Base-by-base conservation (phyloP, 2,329 filamentous ascomycete species). In the Neopestalotiopsis clavispora region DNA sequence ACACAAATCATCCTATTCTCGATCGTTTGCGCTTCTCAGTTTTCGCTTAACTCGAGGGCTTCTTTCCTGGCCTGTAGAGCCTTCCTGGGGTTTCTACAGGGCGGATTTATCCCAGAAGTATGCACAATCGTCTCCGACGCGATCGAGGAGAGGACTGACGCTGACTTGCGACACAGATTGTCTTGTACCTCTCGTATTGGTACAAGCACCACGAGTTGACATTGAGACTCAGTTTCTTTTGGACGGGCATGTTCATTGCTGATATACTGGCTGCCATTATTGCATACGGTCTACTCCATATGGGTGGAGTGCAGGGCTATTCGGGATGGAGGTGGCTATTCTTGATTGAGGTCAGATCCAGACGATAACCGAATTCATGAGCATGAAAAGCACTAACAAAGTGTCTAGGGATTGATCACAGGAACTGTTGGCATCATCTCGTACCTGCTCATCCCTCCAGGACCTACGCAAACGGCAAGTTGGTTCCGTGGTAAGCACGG, bases 381-480 rank as follows among this genome's bases (percentile, higher is more conserved):
- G 38, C 13, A 61, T 1, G 6, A 14, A 17, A n/a, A 30, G 17
- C 13, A 65, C 52, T 17, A 13, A 58, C 23, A 9, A 32, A 28
- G 17, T 52, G 4, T 6, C 1, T 67, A 77, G 75, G 75, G 75
- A 2, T 66, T 75, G 3, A 72, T 78, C 6, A 77, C 75, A 6
- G 73, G 74, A 9, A 68, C 65, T 56, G 79, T 89, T 45, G 86
- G 87, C 0, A 72, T 88, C 1, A 72, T 81, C 7, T 84, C 85
- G 0, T 87, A 82, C 72, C 82, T 86, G 65, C 81, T 85, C 69
- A 84, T 89, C 80, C 86, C 86, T 1, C 78, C 81, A 0, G 82
- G 81, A 0, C 80, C 80, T 0, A 81, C 81, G 0, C 82, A 86
- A 71, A 86, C 84, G 1, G 84, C 83, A 70, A 81, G 80, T 32